phyloP scores from a whole-genome alignment of 176 grass and related monocot species.

The bread wheat (Triticum aestivum) region IWGSC_CS_RefSeq_v2.1 NC_057796.1:440660341-440660840 shows the following conservation, averaged over 20 bases:
- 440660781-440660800: background rate
- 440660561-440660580: background rate
- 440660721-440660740: conserved; percentile 49
- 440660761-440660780: background rate
- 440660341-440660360: background rate
- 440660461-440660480: background rate
- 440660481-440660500: conserved; percentile 15
- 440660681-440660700: background rate
- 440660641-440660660: too few species aligned
- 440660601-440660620: background rate
- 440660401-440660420: background rate
- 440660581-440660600: background rate
- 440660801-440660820: too few species aligned
- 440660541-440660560: background rate
- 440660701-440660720: conserved; percentile 52
- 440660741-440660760: background rate
- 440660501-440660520: background rate
- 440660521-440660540: background rate
- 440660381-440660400: conserved; percentile 23
- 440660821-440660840: too few species aligned
- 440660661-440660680: background rate
- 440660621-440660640: conserved; percentile 20
- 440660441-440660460: too few species aligned
- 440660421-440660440: background rate
- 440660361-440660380: conserved; percentile 5